Evolutionary conservation across 2,329 filamentous ascomycete species (phyloP).

Genomic region (Ramularia endophylla): DNA sequence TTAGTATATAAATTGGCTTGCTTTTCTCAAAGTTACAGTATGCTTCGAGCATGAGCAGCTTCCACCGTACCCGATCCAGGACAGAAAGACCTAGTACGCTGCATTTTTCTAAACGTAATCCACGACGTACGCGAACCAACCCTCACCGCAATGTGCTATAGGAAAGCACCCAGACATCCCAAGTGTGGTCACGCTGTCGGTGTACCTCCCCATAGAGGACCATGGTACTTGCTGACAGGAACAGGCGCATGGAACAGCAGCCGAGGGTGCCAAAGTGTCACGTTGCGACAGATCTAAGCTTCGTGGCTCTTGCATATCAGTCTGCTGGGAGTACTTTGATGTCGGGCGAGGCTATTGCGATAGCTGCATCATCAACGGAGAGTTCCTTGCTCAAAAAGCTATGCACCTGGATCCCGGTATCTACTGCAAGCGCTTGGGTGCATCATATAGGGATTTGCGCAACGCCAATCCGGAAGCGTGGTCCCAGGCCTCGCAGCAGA

Average conservation of each 20-base stretch:
- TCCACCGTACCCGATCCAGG: too few species aligned
- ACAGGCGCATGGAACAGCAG: constrained; percentile 22
- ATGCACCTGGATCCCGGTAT: constrained; percentile 18
- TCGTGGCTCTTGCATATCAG: constrained; percentile 5
- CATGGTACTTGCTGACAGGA: not conserved
- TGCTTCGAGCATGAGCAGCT: too few species aligned
- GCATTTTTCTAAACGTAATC: too few species aligned
- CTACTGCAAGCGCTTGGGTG: constrained; percentile 17
- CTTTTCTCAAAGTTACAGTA: too few species aligned
- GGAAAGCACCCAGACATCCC: constrained; percentile 35
- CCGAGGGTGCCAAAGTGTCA: constrained; percentile 8
- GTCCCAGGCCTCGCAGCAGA: not conserved
- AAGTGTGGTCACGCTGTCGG: constrained; percentile 17
- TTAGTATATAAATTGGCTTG: too few species aligned
- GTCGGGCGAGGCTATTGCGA: constrained; percentile 21
- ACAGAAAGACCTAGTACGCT: too few species aligned
- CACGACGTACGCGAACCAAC: not conserved
- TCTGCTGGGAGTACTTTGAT: constrained; percentile 16
- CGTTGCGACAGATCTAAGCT: constrained; percentile 11
- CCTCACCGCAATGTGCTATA: constrained; percentile 42
- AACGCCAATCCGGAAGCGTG: constrained; percentile 16
- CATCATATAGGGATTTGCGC: constrained; percentile 14
- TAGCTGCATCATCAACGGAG: constrained; percentile 22
- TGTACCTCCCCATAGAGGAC: not conserved
- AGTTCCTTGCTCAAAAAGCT: constrained; percentile 18